Percentiles rank a stretch among this genome's conserved stretches.
Evolutionary conservation across 2,329 filamentous ascomycete species (phyloP).

Genomic region (Triangularia verruculosa): DNA sequence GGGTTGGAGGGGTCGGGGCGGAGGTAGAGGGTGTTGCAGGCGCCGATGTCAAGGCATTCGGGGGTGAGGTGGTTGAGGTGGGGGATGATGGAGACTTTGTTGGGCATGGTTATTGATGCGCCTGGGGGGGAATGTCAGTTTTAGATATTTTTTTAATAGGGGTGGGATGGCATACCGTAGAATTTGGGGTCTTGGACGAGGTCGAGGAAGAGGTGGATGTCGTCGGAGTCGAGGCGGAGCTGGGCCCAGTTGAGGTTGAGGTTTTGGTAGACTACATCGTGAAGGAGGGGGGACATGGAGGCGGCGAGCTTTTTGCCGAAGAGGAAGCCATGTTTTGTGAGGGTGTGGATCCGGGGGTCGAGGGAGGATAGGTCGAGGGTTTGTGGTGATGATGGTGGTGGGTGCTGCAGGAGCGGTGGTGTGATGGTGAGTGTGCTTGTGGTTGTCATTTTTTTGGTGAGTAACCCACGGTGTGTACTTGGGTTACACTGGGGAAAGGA

Average conservation of each 20-base stretch:
- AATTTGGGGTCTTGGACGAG: constrained; percentile 57
- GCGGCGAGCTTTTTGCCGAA: constrained; percentile 56
- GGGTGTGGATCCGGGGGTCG: constrained; percentile 25
- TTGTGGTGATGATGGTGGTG: constrained; percentile 12
- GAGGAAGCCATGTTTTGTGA: constrained; percentile 51
- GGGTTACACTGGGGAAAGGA: not conserved
- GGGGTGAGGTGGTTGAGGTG: constrained; percentile 71
- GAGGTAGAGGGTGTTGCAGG: constrained; percentile 76
- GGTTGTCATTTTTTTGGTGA: not conserved
- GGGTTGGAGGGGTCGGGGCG: constrained; percentile 39
- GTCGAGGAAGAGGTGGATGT: constrained; percentile 47
- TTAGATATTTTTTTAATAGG: too few relatives aligned
- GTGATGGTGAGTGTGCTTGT: not conserved
- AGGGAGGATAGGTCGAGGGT: constrained; percentile 7
- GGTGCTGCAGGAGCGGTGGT: constrained; percentile 2
- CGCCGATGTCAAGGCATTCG: constrained; percentile 70
- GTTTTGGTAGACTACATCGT: constrained; percentile 51
- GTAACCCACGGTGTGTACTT: too few relatives aligned
- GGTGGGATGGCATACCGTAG: constrained; percentile 50
- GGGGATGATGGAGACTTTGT: constrained; percentile 73
- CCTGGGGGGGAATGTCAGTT: constrained; percentile 39
- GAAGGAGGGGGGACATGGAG: constrained; percentile 54
- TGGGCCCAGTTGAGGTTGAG: constrained; percentile 52
- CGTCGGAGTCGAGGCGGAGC: constrained; percentile 50
- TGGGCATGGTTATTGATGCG: constrained; percentile 77